Evolutionary conservation across 73 alveolate species (phyloP).

Genomic region (Diophrys sp.): DNA sequence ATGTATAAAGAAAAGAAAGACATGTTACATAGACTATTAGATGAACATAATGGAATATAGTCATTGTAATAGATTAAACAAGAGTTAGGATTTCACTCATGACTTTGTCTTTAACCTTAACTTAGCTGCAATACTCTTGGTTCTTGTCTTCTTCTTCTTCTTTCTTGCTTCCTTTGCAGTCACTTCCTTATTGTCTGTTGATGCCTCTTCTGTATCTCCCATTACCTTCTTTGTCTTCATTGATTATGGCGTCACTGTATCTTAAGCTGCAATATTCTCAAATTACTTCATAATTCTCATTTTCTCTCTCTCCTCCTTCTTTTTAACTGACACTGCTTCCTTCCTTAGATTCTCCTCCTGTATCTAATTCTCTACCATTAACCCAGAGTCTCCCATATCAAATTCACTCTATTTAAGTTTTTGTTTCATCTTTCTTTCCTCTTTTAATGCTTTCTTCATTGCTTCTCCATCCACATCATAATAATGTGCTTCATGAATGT

Average conservation of each 20-base stretch:
- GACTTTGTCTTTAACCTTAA: conserved; percentile 35
- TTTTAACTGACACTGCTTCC: conserved; percentile 15
- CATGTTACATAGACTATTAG: no score
- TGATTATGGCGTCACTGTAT: neutral
- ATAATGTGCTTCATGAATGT: conserved; percentile 1
- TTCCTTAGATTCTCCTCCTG: conserved; percentile 13
- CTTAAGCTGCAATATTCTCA: conserved; percentile 16
- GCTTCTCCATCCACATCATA: conserved; percentile 1
- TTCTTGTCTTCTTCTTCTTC: conserved; percentile 34
- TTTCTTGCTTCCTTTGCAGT: neutral
- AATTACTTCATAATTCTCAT: conserved; percentile 27
- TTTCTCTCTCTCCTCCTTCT: conserved; percentile 40
- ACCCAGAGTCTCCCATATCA: neutral
- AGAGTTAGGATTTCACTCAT: no score
- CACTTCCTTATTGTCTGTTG: neutral
- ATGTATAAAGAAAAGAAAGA: no score
- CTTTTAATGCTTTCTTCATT: neutral
- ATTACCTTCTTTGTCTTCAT: neutral
- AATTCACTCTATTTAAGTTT: neutral
- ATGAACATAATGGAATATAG: no score
- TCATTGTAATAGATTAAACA: no score
- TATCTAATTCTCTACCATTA: neutral
- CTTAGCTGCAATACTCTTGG: conserved; percentile 37
- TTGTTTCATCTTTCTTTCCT: neutral
- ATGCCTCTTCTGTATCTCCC: conserved; percentile 11